Evolutionary conservation across 108 stramenopile genomes (phyloP), one percentile per base, ranked within the genome.

Genomic region (Aurantiochytrium sp.): DNA sequence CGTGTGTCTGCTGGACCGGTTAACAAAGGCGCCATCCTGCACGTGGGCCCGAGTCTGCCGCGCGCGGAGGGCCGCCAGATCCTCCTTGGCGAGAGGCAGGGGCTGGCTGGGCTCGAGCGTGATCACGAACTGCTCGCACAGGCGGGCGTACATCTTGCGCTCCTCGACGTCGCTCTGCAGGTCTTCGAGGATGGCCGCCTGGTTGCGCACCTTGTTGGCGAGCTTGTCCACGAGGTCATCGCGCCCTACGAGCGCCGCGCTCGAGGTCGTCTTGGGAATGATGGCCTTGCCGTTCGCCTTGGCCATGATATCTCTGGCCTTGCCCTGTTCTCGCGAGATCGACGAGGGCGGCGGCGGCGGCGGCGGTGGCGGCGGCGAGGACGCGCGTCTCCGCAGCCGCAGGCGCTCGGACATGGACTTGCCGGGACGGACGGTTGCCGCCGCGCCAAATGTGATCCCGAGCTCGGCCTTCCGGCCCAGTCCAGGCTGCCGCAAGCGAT

Each of bases 51-150:
- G 50, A 17, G 50, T 52, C 50, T 34, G 59, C 22, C 59, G 59
- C 27, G 45, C 21, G 27, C 45, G 39, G 17, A 81, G 42, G 19
- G 73, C 73, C 27, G 39, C 42, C 50, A 81, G 73, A 17, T 81
- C 42, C 45, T 81, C 73, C 24, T 41, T 81, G 73, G 42, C 45
- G 42, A 81, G 45, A 48, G 73, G 73, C 12, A 81, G 73, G 6
- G 73, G 73, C 73, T 81, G 73, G n/a, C 24, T 27, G 45, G 73
- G 73, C 42, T 81, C 73, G 15, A 81, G 45, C 17, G 73, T 39
- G 10, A 81, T 24, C 39, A 81, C 73, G 73, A 81, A 81, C 73
- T 81, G 73, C 45, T 81, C 73, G 45, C 73, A 81, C 39, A 81
- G 73, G n/a, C 39, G 42, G 24, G 73, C 73, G 30, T 81, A 81